Percentiles rank a stretch among this genome's conserved stretches.
Evolutionary conservation across 495 filamentous ascomycete species (phyloP).

Genomic region (Astrothelium subdiscretum): DNA sequence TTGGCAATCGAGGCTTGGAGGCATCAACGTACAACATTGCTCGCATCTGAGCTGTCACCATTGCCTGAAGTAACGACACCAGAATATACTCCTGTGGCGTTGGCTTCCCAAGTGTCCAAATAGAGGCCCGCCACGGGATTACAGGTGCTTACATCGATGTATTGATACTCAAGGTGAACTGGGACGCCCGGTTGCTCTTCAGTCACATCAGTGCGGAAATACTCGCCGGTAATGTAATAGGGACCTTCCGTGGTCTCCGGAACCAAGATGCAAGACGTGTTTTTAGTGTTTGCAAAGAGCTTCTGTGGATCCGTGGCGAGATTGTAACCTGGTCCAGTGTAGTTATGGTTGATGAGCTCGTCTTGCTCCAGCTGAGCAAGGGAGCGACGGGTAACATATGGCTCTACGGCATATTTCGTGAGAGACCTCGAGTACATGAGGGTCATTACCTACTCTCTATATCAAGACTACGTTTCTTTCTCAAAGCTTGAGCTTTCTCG

Average conservation of each 20-base stretch:
- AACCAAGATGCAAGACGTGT: constrained; percentile 5
- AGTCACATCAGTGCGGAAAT: constrained; percentile 40
- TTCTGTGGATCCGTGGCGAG: not conserved
- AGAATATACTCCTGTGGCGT: constrained; percentile 48
- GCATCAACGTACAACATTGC: not conserved
- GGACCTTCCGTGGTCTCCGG: constrained; percentile 17
- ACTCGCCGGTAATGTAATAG: constrained; percentile 28
- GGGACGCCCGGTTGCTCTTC: constrained; percentile 46
- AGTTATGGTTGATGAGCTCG: not conserved
- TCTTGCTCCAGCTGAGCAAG: not conserved
- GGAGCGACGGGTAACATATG: not conserved
- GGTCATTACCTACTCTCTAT: not conserved
- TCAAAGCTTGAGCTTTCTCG: not conserved
- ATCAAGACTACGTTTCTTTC: not conserved
- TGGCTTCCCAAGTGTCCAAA: constrained; percentile 50
- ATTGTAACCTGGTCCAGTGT: not conserved
- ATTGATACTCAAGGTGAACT: constrained; percentile 48
- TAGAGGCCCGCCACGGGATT: constrained; percentile 42
- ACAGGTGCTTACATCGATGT: constrained; percentile 49
- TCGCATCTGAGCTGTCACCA: constrained; percentile 11
- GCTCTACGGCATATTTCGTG: not conserved
- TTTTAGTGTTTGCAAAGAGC: not conserved
- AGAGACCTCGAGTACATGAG: not conserved
- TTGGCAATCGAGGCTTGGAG: not conserved
- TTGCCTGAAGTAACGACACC: constrained; percentile 9